Conservation (phyloP, 2,329 filamentous ascomycete species). For the Colletotrichum viniferum region DNA sequence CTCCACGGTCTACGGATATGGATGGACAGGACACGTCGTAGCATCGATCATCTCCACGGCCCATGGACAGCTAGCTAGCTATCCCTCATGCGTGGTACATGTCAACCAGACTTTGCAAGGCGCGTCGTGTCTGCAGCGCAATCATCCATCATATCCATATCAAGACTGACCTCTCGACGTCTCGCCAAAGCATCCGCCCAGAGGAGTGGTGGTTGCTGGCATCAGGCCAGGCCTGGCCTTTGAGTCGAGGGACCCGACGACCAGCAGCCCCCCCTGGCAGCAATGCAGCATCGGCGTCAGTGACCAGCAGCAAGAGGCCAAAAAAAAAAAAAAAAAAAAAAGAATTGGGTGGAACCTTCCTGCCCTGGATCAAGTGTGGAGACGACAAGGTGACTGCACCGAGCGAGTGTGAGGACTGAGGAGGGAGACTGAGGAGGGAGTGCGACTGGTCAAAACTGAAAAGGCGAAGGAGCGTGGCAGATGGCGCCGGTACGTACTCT, state of each 20-base stretch:
- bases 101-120: not conserved
- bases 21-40: not conserved
- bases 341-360: not conserved
- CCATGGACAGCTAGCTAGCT: not conserved
- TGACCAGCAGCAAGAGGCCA: not conserved
- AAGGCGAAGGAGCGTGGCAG: not conserved
- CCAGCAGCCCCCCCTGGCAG: not conserved
- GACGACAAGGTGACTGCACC: slow-evolving; percentile 6
- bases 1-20: not conserved
- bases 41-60: not conserved
- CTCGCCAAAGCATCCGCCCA: not conserved
- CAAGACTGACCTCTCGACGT: not conserved
- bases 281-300: not conserved
- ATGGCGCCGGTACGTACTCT: not conserved
- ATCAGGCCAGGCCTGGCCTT: not conserved
- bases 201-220: not conserved
- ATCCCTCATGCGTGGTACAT: not conserved
- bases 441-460: not conserved
- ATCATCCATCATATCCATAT: not conserved
- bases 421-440: not conserved
- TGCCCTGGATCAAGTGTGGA: not conserved
- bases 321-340: not conserved
- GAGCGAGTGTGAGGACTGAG: not conserved
- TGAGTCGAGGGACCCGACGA: not conserved
- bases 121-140: not conserved